A percentile compares a stretch with the other conserved stretches of the same genome.
Evolutionary conservation across 345 rosid genomes (phyloP).

Genomic region (Pistacia atlantica): DNA sequence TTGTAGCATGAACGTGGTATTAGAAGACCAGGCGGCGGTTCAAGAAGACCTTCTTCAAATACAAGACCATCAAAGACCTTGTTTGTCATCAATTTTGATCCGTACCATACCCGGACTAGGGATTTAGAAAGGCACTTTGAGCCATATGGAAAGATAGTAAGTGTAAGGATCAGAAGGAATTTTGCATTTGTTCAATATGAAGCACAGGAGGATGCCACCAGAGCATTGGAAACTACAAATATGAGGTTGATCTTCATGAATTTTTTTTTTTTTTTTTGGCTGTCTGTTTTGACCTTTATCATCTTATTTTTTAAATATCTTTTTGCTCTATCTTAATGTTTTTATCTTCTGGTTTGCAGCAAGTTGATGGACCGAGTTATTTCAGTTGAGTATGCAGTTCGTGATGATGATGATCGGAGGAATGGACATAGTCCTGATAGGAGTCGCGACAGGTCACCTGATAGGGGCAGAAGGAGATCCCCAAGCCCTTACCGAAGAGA

Average conservation of each 20-base stretch:
- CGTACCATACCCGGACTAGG: slow-evolving; percentile 74
- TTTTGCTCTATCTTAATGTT: background rate
- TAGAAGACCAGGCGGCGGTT: slow-evolving; percentile 53
- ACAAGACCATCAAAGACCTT: slow-evolving; percentile 85
- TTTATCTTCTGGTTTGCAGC: slow-evolving; percentile 45
- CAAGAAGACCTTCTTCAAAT: slow-evolving; percentile 67
- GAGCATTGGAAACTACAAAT: slow-evolving; percentile 82
- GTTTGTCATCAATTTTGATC: slow-evolving; percentile 94
- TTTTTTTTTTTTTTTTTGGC: background rate
- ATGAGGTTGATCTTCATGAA: slow-evolving; percentile 50
- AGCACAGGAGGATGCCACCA: slow-evolving; percentile 82
- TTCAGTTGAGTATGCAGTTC: slow-evolving; percentile 90
- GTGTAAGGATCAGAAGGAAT: slow-evolving; percentile 92
- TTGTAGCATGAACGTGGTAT: slow-evolving; percentile 78
- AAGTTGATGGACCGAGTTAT: slow-evolving; percentile 86
- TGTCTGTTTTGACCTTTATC: background rate
- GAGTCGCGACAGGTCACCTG: slow-evolving; percentile 74
- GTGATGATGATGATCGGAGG: slow-evolving; percentile 81
- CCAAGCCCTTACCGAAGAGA: slow-evolving; percentile 84
- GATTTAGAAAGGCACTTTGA: slow-evolving; percentile 96
- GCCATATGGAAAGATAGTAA: slow-evolving; percentile 83
- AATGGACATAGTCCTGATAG: slow-evolving; percentile 76
- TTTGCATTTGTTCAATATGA: slow-evolving; percentile 96
- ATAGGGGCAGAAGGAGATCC: slow-evolving; percentile 69
- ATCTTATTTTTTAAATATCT: background rate